Conservation (phyloP, 768 basidiomycete genomes). For the Naganishia vaughanmartiniae region DNA sequence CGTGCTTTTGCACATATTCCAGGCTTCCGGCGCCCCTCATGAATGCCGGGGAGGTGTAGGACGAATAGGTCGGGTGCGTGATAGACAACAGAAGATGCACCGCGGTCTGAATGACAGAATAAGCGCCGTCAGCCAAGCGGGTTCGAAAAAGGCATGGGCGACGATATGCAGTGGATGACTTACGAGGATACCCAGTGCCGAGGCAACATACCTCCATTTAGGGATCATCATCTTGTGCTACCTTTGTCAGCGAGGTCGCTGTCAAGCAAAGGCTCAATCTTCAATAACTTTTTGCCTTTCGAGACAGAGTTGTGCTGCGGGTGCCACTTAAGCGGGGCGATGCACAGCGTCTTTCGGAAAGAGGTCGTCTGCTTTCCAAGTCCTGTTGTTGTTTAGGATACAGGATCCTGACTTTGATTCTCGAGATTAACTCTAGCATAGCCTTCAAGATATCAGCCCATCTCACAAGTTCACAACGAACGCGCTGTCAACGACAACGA, state of each 20-base stretch:
- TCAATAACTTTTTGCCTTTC: not conserved
- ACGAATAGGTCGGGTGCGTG: conserved; percentile 49
- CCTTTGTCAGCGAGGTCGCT: not conserved
- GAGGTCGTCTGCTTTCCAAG: not conserved
- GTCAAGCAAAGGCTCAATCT: not conserved
- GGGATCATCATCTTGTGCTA: conserved; percentile 45
- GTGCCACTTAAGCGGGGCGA: not conserved
- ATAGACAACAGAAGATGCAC: conserved; percentile 47
- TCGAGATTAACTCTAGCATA: not conserved
- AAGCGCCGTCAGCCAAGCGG: not conserved
- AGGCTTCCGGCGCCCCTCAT: conserved; percentile 5
- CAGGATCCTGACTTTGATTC: not conserved
- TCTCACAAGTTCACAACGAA: not conserved
- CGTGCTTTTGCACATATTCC: conserved; percentile 17
- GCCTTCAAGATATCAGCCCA: not conserved
- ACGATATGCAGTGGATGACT: conserved; percentile 5
- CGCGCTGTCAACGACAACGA: not conserved
- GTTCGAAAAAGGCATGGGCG: too few species aligned
- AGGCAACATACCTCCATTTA: conserved; percentile 46
- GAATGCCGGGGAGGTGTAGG: conserved; percentile 37
- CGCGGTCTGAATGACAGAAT: conserved; percentile 35
- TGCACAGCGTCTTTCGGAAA: not conserved
- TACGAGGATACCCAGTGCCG: conserved; percentile 42
- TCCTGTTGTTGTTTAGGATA: not conserved
- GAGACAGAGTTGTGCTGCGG: not conserved